Percentiles rank a stretch among this genome's conserved stretches.
These are phyloP conservation scores for Syncephalastrum monosporum DNA, from an alignment of 371 early-diverging fungal genomes.

Conservation along the genomic window DNA sequence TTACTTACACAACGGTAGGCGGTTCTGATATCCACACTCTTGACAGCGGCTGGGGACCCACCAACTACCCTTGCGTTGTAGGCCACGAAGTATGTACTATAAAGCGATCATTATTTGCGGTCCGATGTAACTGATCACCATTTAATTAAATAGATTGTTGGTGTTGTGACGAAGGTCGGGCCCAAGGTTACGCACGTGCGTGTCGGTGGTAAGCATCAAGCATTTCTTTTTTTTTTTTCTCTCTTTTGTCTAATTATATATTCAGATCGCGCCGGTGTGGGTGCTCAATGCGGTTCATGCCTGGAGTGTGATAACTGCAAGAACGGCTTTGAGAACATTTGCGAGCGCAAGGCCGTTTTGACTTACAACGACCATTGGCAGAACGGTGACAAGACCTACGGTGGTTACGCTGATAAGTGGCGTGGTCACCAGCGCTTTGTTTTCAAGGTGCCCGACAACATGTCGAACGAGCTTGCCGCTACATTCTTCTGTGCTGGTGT, in stretches of 20 bases:
- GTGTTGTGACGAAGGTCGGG: slow-evolving; percentile 56
- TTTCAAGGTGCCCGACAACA: slow-evolving; percentile 62
- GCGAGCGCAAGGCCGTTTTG: slow-evolving; percentile 9
- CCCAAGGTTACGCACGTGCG: slow-evolving; percentile 47
- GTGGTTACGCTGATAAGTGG: slow-evolving; percentile 69
- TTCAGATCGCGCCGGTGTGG: slow-evolving; percentile 63
- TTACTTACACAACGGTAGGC: slow-evolving; percentile 6
- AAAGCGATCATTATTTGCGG: background rate
- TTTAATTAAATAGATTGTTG: slow-evolving; percentile 37
- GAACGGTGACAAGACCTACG: slow-evolving; percentile 56
- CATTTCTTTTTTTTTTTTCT: too few relatives aligned
- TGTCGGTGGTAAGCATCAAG: slow-evolving; percentile 45
- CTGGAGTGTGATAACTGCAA: slow-evolving; percentile 29
- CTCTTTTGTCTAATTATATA: too few relatives aligned
- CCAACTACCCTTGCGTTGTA: slow-evolving; percentile 58
- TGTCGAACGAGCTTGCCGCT: slow-evolving; percentile 54
- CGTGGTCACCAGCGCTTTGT: slow-evolving; percentile 55
- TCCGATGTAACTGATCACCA: background rate
- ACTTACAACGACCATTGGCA: slow-evolving; percentile 48
- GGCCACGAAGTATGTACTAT: slow-evolving; percentile 46
- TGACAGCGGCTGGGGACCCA: slow-evolving; percentile 67
- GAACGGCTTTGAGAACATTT: slow-evolving; percentile 23
- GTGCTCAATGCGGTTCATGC: slow-evolving; percentile 59
- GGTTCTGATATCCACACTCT: slow-evolving; percentile 56
- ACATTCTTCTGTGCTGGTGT: slow-evolving; percentile 52